Base-by-base conservation (phyloP, 1,139 yeast genomes). In the Pichia cactophila region DNA sequence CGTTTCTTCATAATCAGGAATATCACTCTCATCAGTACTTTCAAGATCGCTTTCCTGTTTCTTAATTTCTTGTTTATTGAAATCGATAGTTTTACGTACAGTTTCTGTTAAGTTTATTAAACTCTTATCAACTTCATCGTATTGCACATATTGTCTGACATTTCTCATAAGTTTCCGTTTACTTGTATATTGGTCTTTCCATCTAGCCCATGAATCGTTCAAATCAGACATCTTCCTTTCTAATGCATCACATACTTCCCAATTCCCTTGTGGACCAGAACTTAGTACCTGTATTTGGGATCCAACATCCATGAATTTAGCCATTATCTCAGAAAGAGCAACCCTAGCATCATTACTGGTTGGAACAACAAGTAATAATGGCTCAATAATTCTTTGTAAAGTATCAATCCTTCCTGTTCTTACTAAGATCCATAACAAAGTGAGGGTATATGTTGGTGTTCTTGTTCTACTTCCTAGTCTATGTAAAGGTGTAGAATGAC, bases 321-420 rank as follows among this genome's bases (percentile, higher is more conserved):
- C 55, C 44, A 58, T 42, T 3, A 53, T 54, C 37, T 53, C 44
- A 20, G 56, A 48, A 28, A 57, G 55, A 14, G 45, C 50, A 26
- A 59, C 43, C 48, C 56, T 54, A 7, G 55, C 54, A 45, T 57
- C 59, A 3, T 26, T 50, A 37, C 50, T 47, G 16, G 54, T 75
- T 0, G 81, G 80, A 2, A 74, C 75, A 49, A 67, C 67, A 39
- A 75, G 63, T 23, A 72, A 53, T 43, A 76, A 56, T 38, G 71
- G 73, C 37, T 69, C 70, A 9, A 74, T 58, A 17, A 56, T 43
- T 45, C 59, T 57, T 33, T 56, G 54, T 41, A 62, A 58, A 35
- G 55, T 53, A 9, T 51, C 53, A 35, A 59, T 58, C 26, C 57
- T 56, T 1, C 67, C 67, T 14, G 59, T 52, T 6, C 61, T 41